Evolutionary conservation across 768 basidiomycete species (phyloP), one percentile per base, ranked within the genome.

Genomic region (Tubosaeta sp.): DNA sequence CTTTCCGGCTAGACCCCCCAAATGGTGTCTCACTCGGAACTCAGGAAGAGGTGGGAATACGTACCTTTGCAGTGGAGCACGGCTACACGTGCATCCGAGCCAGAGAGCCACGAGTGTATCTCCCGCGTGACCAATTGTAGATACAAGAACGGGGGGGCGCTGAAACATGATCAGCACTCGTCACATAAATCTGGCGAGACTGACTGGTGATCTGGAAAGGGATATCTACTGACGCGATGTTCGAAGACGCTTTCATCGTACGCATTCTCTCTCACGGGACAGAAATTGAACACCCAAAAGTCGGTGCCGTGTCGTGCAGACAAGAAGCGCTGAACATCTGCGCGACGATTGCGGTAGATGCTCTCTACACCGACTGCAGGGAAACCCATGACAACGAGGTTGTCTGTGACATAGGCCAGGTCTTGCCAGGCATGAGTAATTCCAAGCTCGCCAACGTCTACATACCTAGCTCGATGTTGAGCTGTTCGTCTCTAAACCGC

Each of bases 251-350:
- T 69, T 3, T 84, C 71, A 3, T 83, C 78, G 66, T 95, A 95
- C 6, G 82, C 77, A 63, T 94, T 94, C 67, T 94, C 92, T 55
- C 73, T 76, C 8, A 84, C 59, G 0, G 91, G 90, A 57, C 91
- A 94, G 52, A 94, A 83, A 66, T 95, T 94, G 76, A 90, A 93
- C 10, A 94, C 80, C 84, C 90, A 88, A 64, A 81, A 94, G 60
- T 90, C 83, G 59, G 82, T 76, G 5, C 81, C 80, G 60, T 93
- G 90, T 41, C 84, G 74, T 47, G 81, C 72, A 24, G 87, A 82
- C 6, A 93, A 74, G 65, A 94, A 92, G 35, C 75, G 77, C 56
- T 83, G 82, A 2, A 84, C 87, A 61, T 94, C 88, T 24, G 84
- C 80, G 32, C 86, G 74, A 30, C 74, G 76, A 61, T 95, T 95